Evolutionary conservation across 345 rosid species (phyloP).

Genomic region (Arabis alpina): DNA sequence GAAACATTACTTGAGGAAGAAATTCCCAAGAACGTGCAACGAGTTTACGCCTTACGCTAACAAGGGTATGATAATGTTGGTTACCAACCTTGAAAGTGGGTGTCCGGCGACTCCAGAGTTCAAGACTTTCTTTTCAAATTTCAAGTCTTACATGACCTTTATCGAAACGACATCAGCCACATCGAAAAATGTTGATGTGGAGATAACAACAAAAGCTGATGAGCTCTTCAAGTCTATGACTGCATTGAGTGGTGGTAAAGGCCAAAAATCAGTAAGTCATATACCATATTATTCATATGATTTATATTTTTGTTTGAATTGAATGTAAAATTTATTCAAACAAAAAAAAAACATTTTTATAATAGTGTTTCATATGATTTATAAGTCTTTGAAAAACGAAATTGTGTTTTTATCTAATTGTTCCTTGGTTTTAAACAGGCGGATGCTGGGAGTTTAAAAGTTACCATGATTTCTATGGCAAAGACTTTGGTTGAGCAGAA

Average conservation of each 20-base stretch:
- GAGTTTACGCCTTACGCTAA: slow-evolving; percentile 34
- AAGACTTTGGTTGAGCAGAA: slow-evolving; percentile 34
- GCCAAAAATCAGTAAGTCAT: slow-evolving; percentile 31
- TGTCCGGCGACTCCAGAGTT: slow-evolving; percentile 31
- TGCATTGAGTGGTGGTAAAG: slow-evolving; percentile 20
- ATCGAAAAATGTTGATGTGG: not conserved
- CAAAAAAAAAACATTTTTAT: too few species aligned
- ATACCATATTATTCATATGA: not conserved
- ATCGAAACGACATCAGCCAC: slow-evolving; percentile 16
- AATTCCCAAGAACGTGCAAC: slow-evolving; percentile 15
- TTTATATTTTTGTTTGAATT: not conserved
- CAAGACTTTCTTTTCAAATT: slow-evolving; percentile 33
- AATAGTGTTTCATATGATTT: too few species aligned
- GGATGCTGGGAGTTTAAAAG: slow-evolving; percentile 28
- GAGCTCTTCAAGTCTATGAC: slow-evolving; percentile 26
- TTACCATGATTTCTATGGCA: slow-evolving; percentile 27
- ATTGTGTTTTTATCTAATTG: not conserved
- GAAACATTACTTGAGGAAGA: slow-evolving; percentile 9
- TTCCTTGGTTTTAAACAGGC: slow-evolving; percentile 7
- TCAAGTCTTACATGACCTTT: slow-evolving; percentile 25
- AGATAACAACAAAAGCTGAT: slow-evolving; percentile 18
- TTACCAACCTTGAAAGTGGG: slow-evolving; percentile 3
- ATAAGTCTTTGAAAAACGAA: too few species aligned
- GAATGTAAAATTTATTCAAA: too few species aligned
- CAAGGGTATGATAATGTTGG: slow-evolving; percentile 19